Conservation (phyloP, 1,284 basidiomycete genomes). For the Moesziomyces parantarcticus region DNA sequence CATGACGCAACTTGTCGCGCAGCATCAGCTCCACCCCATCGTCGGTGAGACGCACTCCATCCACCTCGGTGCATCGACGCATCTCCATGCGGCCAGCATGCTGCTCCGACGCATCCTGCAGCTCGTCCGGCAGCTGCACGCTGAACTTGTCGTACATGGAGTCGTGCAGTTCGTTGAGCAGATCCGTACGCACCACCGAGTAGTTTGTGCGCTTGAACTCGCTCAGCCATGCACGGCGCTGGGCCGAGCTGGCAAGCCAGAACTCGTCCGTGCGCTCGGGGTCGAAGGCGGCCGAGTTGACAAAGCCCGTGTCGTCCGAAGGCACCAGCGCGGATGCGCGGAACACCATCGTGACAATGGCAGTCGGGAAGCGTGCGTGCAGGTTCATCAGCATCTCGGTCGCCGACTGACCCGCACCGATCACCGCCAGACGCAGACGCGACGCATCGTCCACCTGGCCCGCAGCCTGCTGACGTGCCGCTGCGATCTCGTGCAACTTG, state of each 20-base stretch:
- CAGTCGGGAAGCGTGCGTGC: constrained; percentile 59
- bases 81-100: constrained; percentile 42
- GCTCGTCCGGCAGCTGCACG: constrained; percentile 56
- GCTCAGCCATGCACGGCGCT: constrained; percentile 55
- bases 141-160: constrained; percentile 61
- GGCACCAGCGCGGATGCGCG: constrained; percentile 64
- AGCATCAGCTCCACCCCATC: constrained; percentile 35
- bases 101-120: constrained; percentile 47
- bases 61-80: constrained; percentile 46
- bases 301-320: constrained; percentile 64
- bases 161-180: constrained; percentile 61
- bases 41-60: constrained; percentile 22
- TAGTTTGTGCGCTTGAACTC: constrained; percentile 67
- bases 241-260: constrained; percentile 53
- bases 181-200: constrained; percentile 61
- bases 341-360: constrained; percentile 63
- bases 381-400: constrained; percentile 65
- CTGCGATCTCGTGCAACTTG: constrained; percentile 29
- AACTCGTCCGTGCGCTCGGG: constrained; percentile 64
- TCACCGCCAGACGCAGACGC: constrained; percentile 59
- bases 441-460: constrained; percentile 14
- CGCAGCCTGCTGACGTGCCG: constrained; percentile 15
- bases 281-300: constrained; percentile 66
- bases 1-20: constrained; percentile 35
- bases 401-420: constrained; percentile 65